phyloP scores from a whole-genome alignment of 2,329 filamentous ascomycete genomes.

The Nemania sp. region DNA sequence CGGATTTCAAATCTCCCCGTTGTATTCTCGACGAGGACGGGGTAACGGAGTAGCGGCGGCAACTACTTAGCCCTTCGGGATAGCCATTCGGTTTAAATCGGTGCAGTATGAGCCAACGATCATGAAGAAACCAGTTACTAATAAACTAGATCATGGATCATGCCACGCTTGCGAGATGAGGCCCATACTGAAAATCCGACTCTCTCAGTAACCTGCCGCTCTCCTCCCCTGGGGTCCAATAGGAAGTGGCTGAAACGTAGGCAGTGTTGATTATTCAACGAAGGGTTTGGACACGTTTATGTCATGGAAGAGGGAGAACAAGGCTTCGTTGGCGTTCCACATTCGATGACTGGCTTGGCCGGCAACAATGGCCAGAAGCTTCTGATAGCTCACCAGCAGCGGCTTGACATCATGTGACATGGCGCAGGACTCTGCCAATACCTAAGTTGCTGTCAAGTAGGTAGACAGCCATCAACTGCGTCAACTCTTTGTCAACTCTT shows the following conservation, averaged over 20 bases:
- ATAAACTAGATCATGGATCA: no score
- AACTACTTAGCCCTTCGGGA: neutral
- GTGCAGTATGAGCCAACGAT: neutral
- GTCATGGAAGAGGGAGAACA: neutral
- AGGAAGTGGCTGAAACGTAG: constrained; percentile 8
- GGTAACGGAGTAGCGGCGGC: no score
- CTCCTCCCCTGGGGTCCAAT: neutral
- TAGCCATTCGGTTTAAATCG: neutral
- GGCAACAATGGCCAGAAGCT: constrained; percentile 8
- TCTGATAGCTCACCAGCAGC: constrained; percentile 37
- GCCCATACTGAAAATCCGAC: neutral
- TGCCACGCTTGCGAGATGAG: neutral
- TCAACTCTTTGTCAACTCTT: neutral
- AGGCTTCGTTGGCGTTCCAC: constrained; percentile 6
- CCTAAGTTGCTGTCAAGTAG: neutral
- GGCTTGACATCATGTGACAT: constrained; percentile 36
- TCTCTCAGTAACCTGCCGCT: neutral
- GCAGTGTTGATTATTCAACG: neutral
- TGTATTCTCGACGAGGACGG: neutral
- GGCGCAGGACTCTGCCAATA: constrained; percentile 2
- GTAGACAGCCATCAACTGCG: no score
- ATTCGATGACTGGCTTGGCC: constrained; percentile 11
- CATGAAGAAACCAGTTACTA: neutral
- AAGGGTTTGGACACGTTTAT: neutral
- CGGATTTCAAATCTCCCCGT: neutral